A percentile compares a stretch with the other conserved stretches of the same genome.
These are phyloP conservation scores for Lolium perenne DNA, from an alignment of 176 grass and related monocot species.

Conservation along the genomic window DNA sequence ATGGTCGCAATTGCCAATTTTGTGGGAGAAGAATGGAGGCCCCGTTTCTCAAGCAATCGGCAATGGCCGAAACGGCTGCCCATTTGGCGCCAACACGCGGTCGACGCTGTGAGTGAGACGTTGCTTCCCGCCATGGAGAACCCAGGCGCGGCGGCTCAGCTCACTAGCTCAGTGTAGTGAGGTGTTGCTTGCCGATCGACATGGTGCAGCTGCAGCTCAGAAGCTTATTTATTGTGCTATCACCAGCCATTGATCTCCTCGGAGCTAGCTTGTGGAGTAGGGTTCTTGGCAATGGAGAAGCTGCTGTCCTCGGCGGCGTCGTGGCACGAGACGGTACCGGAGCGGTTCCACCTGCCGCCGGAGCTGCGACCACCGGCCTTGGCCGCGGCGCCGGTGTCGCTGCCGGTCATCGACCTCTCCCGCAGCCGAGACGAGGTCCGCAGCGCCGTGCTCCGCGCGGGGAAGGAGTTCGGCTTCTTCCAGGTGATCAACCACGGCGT, in stretches of 20 bases:
- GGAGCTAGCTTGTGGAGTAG: not conserved
- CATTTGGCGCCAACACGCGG: not conserved
- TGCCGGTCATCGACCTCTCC: constrained; percentile 71
- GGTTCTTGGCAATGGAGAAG: constrained; percentile 43
- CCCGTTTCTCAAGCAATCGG: not conserved
- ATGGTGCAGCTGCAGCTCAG: not conserved
- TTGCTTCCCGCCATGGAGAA: not conserved
- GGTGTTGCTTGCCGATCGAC: not conserved
- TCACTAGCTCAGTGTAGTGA: not conserved
- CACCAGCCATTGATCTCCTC: not conserved
- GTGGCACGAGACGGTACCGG: constrained; percentile 45
- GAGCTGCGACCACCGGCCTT: constrained; percentile 44
- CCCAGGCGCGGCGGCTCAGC: too few species aligned
- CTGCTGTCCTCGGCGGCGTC: constrained; percentile 37
- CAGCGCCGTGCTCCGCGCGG: constrained; percentile 48
- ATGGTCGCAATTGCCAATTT: not conserved
- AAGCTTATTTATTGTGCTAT: not conserved
- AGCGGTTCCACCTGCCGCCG: constrained; percentile 54
- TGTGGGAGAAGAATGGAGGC: not conserved
- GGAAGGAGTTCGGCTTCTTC: constrained; percentile 75
- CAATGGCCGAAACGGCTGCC: not conserved
- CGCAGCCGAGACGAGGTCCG: constrained; percentile 50
- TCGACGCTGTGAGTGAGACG: not conserved
- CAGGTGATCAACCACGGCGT: constrained; percentile 44
- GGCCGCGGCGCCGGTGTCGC: constrained; percentile 8